Percentiles rank a stretch among this genome's conserved stretches.
phyloP scores from a whole-genome alignment of 2,329 filamentous ascomycete genomes.

The Botrytis hyacinthi region DNA sequence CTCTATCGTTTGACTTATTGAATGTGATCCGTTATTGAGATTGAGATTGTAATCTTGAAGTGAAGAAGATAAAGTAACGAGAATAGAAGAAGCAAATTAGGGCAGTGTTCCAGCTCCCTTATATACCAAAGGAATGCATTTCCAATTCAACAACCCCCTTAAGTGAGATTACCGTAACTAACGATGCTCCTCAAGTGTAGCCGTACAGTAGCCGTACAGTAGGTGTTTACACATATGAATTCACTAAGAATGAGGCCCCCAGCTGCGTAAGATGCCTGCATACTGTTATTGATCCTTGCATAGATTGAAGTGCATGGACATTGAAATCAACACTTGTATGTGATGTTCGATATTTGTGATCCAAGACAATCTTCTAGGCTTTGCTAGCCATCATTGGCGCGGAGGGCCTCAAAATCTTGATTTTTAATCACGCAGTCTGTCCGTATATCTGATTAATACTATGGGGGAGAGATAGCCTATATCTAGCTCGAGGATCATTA shows the following conservation, averaged over 20 bases:
- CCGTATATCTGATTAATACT: no score
- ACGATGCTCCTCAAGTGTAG: neutral
- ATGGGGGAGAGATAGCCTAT: no score
- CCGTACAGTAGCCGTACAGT: neutral
- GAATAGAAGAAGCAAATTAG: neutral
- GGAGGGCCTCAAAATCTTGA: neutral
- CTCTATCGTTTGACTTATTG: neutral
- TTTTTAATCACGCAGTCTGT: neutral
- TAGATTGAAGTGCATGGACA: neutral
- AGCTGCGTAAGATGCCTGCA: neutral
- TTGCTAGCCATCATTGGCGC: neutral
- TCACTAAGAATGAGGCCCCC: neutral
- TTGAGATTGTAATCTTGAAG: neutral
- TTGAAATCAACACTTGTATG: neutral
- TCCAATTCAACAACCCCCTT: neutral
- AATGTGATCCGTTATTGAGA: neutral
- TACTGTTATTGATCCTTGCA: neutral
- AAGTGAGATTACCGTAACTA: neutral
- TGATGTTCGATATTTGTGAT: neutral
- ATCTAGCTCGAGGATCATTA: neutral
- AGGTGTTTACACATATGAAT: neutral
- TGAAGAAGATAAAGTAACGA: neutral
- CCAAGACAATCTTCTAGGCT: neutral
- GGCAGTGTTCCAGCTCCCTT: neutral
- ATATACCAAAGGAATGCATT: neutral